Conservation (phyloP, 2,329 filamentous ascomycete species). For the Sporothrix luriei region DNA sequence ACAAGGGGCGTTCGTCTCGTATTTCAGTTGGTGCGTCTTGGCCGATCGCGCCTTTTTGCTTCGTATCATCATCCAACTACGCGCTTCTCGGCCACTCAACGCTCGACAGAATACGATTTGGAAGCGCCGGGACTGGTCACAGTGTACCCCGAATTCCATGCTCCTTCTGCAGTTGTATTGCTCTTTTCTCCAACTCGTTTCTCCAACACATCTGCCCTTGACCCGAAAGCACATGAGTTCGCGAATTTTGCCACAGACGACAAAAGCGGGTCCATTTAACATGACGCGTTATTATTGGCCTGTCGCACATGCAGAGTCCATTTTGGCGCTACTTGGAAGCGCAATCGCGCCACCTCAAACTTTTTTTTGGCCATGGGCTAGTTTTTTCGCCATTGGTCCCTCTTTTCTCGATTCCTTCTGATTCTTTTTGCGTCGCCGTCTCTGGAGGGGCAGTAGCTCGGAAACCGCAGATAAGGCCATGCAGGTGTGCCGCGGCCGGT, state of each 20-base stretch:
- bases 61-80: background rate
- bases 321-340: slow-evolving; percentile 28
- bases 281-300: slow-evolving; percentile 33
- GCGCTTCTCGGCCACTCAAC: background rate
- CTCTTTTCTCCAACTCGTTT: slow-evolving; percentile 16
- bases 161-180: background rate
- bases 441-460: slow-evolving; percentile 22
- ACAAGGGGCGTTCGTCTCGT: too few relatives aligned
- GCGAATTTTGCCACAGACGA: slow-evolving; percentile 31
- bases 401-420: slow-evolving; percentile 13
- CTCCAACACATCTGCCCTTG: background rate
- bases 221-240: slow-evolving; percentile 34
- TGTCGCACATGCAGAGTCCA: background rate
- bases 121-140: background rate
- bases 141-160: background rate
- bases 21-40: background rate
- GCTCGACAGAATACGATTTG: too few relatives aligned
- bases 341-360: slow-evolving; percentile 30
- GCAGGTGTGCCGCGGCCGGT: slow-evolving; percentile 11
- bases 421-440: slow-evolving; percentile 1
- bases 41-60: background rate
- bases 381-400: background rate
- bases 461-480: slow-evolving; percentile 19
- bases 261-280: slow-evolving; percentile 22
- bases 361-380: slow-evolving; percentile 1